These are phyloP conservation scores for Teunomyces kruisii DNA, from an alignment of 805 yeast species.

Conservation along the genomic window DNA sequence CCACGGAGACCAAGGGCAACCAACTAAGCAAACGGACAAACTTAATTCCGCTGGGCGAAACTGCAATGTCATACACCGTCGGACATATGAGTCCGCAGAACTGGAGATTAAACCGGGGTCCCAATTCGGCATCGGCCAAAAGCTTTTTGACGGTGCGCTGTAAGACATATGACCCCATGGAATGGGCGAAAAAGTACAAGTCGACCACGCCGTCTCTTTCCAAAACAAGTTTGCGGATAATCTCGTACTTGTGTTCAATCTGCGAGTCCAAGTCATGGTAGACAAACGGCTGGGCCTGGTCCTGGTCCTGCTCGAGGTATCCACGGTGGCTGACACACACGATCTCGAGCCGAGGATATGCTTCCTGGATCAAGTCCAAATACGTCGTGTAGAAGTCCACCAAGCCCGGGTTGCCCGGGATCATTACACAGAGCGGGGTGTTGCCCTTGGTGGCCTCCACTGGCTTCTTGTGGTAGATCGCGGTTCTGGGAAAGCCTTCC, in stretches of 20 bases:
- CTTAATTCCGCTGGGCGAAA: conserved; percentile 33
- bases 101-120: conserved; percentile 27
- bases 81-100: conserved; percentile 69
- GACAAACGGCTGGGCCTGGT: conserved; percentile 11
- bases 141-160: conserved; percentile 49
- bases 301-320: conserved; percentile 21
- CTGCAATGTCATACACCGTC: conserved; percentile 62
- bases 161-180: conserved; percentile 65
- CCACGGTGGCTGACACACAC: conserved; percentile 70
- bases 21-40: conserved; percentile 22
- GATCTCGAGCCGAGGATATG: conserved; percentile 48
- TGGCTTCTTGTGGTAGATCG: conserved; percentile 13
- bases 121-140: conserved; percentile 20
- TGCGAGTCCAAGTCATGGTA: conserved; percentile 53
- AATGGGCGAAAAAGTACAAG: conserved; percentile 61
- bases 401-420: conserved; percentile 82
- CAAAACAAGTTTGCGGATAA: conserved; percentile 37
- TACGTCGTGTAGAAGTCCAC: conserved; percentile 62
- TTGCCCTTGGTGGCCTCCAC: background rate
- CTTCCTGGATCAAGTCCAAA: conserved; percentile 41
- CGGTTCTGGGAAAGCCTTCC: conserved; percentile 15
- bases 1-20: conserved; percentile 41
- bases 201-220: conserved; percentile 22
- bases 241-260: conserved; percentile 53
- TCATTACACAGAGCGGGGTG: conserved; percentile 46